Evolutionary conservation across 2,329 filamentous ascomycete genomes (phyloP).

Genomic region (Aspergillus aculeatinus): DNA sequence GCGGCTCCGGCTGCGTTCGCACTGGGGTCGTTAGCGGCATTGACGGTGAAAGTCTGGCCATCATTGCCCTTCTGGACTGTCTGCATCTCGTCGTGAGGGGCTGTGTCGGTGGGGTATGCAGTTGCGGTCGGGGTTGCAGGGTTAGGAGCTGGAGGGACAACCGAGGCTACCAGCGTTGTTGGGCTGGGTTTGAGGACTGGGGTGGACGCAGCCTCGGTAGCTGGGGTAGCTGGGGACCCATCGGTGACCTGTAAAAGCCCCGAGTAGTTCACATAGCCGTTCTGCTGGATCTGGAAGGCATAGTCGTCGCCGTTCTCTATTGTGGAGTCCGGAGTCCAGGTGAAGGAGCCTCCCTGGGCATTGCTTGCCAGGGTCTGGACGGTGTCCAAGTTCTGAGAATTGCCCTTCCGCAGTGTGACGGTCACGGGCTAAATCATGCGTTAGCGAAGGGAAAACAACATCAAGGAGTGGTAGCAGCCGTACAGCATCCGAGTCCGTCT

Average conservation of each 20-base stretch:
- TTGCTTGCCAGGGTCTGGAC: conserved; percentile 49
- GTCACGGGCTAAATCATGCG: conserved; percentile 48
- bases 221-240: conserved; percentile 29
- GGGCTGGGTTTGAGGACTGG: not conserved
- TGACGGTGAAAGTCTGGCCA: conserved; percentile 20
- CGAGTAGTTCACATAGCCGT: conserved; percentile 55
- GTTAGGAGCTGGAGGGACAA: not conserved
- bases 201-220: not conserved
- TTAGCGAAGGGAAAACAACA: conserved; percentile 14
- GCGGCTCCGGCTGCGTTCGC: conserved; percentile 10
- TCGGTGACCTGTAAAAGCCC: conserved; percentile 48
- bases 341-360: conserved; percentile 49
- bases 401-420: conserved; percentile 57
- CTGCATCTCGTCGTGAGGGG: conserved; percentile 12
- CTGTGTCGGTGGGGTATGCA: conserved; percentile 15
- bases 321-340: conserved; percentile 50
- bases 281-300: conserved; percentile 59
- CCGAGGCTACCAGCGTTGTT: not conserved
- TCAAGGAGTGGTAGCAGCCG: not conserved
- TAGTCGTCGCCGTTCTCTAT: conserved; percentile 53
- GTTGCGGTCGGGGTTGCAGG: not conserved
- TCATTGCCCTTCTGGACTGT: conserved; percentile 21
- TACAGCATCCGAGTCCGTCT: conserved; percentile 42
- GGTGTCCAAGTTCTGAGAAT: conserved; percentile 50
- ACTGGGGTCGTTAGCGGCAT: not conserved